Percentiles rank a stretch among this genome's conserved stretches.
Evolutionary conservation across 2,329 filamentous ascomycete genomes (phyloP).

Genomic region (Endoconidiophora polonica): DNA sequence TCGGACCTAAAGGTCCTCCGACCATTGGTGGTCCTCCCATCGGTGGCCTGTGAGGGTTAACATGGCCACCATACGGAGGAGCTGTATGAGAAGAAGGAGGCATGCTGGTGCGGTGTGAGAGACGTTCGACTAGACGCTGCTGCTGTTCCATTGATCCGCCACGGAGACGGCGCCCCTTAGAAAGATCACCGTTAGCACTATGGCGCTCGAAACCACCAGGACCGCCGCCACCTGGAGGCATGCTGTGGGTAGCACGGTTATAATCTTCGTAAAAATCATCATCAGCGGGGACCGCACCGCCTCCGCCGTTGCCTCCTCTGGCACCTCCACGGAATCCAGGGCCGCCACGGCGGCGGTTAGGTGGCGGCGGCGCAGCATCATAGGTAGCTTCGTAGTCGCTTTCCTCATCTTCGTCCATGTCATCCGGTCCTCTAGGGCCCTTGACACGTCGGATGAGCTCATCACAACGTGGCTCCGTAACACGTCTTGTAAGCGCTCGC

Average conservation of each 20-base stretch:
- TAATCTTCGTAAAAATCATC: slow-evolving; percentile 10
- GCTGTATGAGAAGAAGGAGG: slow-evolving; percentile 10
- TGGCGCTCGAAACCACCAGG: slow-evolving; percentile 5
- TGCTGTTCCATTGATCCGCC: neutral
- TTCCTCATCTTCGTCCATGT: slow-evolving; percentile 11
- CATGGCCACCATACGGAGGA: slow-evolving; percentile 6
- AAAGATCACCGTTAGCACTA: slow-evolving; percentile 10
- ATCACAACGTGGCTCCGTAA: slow-evolving; percentile 4
- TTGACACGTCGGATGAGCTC: slow-evolving; percentile 9
- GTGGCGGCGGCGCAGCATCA: neutral
- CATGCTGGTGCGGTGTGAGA: slow-evolving; percentile 8
- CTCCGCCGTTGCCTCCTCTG: neutral
- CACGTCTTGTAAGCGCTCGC: neutral
- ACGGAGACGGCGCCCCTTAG: slow-evolving; percentile 10
- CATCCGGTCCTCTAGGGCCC: neutral
- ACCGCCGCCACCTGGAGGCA: neutral
- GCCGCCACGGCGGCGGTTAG: neutral
- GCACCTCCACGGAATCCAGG: neutral
- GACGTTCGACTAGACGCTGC: slow-evolving; percentile 3
- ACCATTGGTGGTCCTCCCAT: slow-evolving; percentile 6
- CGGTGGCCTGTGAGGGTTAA: slow-evolving; percentile 3
- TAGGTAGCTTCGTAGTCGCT: slow-evolving; percentile 4
- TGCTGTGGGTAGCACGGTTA: slow-evolving; percentile 2
- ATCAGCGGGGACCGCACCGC: slow-evolving; percentile 1
- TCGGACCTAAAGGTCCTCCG: slow-evolving; percentile 1